A percentile compares a stretch with the other conserved stretches of the same genome.
phyloP scores from a whole-genome alignment of 495 filamentous ascomycete genomes.

The Aspergillus saccharolyticus region DNA sequence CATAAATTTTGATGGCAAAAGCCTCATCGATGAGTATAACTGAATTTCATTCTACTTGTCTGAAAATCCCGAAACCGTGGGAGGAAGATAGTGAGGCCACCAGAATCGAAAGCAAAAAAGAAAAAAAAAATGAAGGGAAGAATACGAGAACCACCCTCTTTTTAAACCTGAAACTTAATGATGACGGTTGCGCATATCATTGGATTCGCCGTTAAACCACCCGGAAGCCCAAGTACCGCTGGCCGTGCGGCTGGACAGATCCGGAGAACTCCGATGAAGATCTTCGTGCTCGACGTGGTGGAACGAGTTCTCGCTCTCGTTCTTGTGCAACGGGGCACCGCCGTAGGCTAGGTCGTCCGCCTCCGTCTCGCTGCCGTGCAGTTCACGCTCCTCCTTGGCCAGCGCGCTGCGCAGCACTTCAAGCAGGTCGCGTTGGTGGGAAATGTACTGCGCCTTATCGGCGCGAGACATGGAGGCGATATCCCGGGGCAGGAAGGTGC shows the following conservation, averaged over 20 bases:
- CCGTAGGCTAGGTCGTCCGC: constrained; percentile 42
- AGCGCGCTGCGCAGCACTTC: constrained; percentile 66
- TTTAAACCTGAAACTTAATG: neutral
- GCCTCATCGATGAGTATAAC: neutral
- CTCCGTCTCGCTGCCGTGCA: constrained; percentile 36
- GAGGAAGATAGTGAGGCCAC: too few species aligned
- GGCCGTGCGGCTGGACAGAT: constrained; percentile 15
- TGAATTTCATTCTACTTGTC: neutral
- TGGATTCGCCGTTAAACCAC: constrained; percentile 29
- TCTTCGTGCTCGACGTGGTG: constrained; percentile 76
- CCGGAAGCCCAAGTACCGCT: constrained; percentile 34
- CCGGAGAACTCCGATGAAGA: constrained; percentile 33
- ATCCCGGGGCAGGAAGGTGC: constrained; percentile 61
- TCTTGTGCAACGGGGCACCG: constrained; percentile 56
- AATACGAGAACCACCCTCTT: neutral
- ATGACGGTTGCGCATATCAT: neutral
- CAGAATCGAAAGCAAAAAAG: neutral
- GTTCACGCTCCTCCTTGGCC: constrained; percentile 61
- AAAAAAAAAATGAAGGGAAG: neutral
- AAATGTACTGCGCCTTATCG: constrained; percentile 65
- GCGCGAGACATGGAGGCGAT: constrained; percentile 50
- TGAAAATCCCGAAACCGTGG: neutral
- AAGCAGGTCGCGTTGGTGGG: constrained; percentile 68
- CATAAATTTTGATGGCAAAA: neutral
- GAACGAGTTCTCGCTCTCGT: constrained; percentile 72